Conservation (phyloP, 768 basidiomycete genomes). For the Boletus coccyginus region DNA sequence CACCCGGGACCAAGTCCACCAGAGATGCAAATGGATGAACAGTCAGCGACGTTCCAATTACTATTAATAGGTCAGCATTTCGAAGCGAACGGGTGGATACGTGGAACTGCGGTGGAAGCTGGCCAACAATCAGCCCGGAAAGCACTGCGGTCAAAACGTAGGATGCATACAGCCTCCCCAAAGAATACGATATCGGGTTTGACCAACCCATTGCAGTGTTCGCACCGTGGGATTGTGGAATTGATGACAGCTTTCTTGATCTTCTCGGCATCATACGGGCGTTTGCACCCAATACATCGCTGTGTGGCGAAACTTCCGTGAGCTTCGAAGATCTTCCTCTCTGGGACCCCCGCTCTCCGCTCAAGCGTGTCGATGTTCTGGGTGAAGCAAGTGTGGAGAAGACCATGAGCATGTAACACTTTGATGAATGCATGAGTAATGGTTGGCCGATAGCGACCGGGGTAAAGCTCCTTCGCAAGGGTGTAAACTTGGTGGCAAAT, state of each 20-base stretch:
- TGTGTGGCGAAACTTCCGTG: slow-evolving; percentile 94
- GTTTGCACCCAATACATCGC: slow-evolving; percentile 73
- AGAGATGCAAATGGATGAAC: slow-evolving; percentile 88
- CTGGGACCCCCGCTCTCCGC: slow-evolving; percentile 74
- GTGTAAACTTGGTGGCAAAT: slow-evolving; percentile 62
- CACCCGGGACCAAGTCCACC: slow-evolving; percentile 47
- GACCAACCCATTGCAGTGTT: slow-evolving; percentile 65
- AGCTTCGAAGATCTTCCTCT: slow-evolving; percentile 80
- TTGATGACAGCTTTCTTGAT: slow-evolving; percentile 62
- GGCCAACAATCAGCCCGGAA: slow-evolving; percentile 1
- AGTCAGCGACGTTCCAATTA: slow-evolving; percentile 87
- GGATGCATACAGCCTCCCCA: slow-evolving; percentile 64
- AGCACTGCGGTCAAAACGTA: not conserved
- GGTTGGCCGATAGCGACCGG: slow-evolving; percentile 87
- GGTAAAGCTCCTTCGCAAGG: slow-evolving; percentile 90
- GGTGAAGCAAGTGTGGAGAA: slow-evolving; percentile 79
- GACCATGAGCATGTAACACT: slow-evolving; percentile 64
- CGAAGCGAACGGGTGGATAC: slow-evolving; percentile 48
- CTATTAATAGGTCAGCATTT: slow-evolving; percentile 81
- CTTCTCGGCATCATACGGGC: slow-evolving; percentile 56
- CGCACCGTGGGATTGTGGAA: slow-evolving; percentile 63
- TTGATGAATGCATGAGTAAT: slow-evolving; percentile 87
- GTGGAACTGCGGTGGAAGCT: slow-evolving; percentile 78
- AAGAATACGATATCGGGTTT: slow-evolving; percentile 98
- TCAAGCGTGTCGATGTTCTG: slow-evolving; percentile 96